Percentiles rank a stretch among this genome's conserved stretches.
Evolutionary conservation across 1,284 basidiomycete genomes (phyloP).

Genomic region (Mycosarcoma mackinlayi): DNA sequence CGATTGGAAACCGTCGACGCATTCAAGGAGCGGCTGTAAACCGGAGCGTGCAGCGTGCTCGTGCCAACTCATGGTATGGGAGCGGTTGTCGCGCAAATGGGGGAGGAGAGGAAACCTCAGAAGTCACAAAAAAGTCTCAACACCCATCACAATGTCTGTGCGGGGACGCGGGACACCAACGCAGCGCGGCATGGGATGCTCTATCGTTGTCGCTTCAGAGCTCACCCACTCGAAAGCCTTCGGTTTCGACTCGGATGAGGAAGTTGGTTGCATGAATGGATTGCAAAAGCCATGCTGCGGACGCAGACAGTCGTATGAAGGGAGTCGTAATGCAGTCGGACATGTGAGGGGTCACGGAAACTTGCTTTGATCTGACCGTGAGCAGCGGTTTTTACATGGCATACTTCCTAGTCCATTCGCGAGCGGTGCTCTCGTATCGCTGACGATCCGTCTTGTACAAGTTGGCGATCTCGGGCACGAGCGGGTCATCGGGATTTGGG

Average conservation of each 20-base stretch:
- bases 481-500: conserved; percentile 68
- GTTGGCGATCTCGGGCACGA: conserved; percentile 68
- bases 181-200: too few species aligned
- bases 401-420: conserved; percentile 68
- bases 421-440: conserved; percentile 67
- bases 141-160: too few species aligned
- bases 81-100: not conserved
- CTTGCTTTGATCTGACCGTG: conserved; percentile 15
- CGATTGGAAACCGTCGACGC: too few species aligned
- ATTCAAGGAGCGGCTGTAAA: too few species aligned
- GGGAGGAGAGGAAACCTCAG: conserved; percentile 1
- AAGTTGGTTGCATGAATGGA: conserved; percentile 36
- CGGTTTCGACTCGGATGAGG: too few species aligned
- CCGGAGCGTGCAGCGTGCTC: not conserved
- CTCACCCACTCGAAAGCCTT: too few species aligned
- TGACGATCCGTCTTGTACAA: conserved; percentile 67
- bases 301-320: conserved; percentile 26
- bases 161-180: too few species aligned
- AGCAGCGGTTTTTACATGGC: conserved; percentile 39
- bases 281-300: conserved; percentile 34
- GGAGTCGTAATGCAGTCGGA: conserved; percentile 30
- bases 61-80: not conserved
- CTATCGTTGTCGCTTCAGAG: too few species aligned
- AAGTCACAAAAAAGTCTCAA: not conserved
- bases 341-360: not conserved